These are phyloP conservation scores for Venturia pyrina DNA, from an alignment of 2,329 filamentous ascomycete genomes.

Conservation along the genomic window DNA sequence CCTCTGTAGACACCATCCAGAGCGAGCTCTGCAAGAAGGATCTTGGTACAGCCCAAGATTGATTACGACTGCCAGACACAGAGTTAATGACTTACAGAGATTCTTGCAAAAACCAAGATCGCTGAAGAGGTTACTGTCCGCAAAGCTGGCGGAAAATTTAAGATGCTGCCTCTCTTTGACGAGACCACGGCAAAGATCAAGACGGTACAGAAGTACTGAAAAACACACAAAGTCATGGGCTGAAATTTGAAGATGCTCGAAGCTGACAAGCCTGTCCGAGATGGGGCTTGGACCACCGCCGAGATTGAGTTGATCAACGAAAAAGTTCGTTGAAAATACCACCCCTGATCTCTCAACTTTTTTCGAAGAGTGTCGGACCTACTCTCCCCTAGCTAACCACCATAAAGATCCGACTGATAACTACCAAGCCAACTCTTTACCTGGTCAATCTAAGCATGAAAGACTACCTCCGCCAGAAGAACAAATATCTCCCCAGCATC, in stretches of 20 bases:
- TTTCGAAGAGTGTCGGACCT: not conserved
- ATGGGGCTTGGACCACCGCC: not conserved
- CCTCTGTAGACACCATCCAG: not conserved
- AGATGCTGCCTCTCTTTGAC: not conserved
- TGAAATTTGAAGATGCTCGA: not conserved
- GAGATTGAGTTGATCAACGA: not conserved
- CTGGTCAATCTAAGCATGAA: conserved; percentile 39
- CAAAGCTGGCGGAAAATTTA: not conserved
- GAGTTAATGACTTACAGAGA: not conserved
- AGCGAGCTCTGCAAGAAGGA: not conserved
- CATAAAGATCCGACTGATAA: conserved; percentile 37
- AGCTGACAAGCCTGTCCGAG: not conserved
- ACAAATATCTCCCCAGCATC: conserved; percentile 36
- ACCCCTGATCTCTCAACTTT: not conserved
- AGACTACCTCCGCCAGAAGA: conserved; percentile 38
- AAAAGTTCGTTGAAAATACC: not conserved
- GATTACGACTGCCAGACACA: not conserved
- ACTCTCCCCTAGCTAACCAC: not conserved
- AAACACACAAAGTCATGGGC: not conserved
- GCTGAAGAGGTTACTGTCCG: not conserved
- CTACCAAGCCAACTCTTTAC: conserved; percentile 37
- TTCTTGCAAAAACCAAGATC: not conserved
- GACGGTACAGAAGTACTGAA: not conserved
- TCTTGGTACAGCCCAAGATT: not conserved
- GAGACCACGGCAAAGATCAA: not conserved